Evolutionary conservation across 352 stramenopile genomes (phyloP).

Genomic region (Phytophthora litchii): DNA sequence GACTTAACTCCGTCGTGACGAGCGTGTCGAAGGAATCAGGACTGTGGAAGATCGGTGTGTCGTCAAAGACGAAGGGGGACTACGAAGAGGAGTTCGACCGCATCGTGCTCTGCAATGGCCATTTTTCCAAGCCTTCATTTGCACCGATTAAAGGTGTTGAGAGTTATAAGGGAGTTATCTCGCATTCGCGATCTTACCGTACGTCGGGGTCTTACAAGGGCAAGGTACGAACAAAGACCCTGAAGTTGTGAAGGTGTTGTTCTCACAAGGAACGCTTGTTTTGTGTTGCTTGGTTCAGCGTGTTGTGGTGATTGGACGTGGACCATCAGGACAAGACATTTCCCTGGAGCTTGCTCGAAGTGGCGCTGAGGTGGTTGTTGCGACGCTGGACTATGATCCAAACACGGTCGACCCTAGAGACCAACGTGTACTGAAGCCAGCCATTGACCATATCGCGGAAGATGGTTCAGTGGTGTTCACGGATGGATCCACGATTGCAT

Average conservation of each 20-base stretch:
- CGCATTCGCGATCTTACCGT: conserved; percentile 67
- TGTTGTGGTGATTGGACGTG: conserved; percentile 69
- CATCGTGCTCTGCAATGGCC: conserved; percentile 78
- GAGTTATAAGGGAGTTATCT: conserved; percentile 43
- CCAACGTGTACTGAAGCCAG: conserved; percentile 58
- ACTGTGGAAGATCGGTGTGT: conserved; percentile 51
- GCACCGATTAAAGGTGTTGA: conserved; percentile 59
- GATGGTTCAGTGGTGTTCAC: conserved; percentile 63
- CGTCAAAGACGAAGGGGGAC: conserved; percentile 35
- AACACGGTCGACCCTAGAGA: conserved; percentile 33
- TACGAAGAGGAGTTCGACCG: conserved; percentile 81
- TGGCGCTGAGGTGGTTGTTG: conserved; percentile 67
- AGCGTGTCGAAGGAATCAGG: conserved; percentile 45
- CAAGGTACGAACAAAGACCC: conserved; percentile 35
- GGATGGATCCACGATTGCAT: conserved; percentile 52
- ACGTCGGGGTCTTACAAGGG: conserved; percentile 46
- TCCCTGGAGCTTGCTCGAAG: conserved; percentile 64
- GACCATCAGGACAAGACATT: conserved; percentile 80
- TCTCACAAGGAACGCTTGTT: conserved; percentile 4
- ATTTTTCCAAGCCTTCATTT: conserved; percentile 68
- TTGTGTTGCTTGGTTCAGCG: conserved; percentile 22
- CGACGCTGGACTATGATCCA: conserved; percentile 48
- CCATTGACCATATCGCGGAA: conserved; percentile 52
- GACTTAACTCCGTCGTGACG: conserved; percentile 58
- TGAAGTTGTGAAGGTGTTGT: not conserved